Conservation (phyloP, 306 rosid genomes). For the Inga oerstediana region DNA sequence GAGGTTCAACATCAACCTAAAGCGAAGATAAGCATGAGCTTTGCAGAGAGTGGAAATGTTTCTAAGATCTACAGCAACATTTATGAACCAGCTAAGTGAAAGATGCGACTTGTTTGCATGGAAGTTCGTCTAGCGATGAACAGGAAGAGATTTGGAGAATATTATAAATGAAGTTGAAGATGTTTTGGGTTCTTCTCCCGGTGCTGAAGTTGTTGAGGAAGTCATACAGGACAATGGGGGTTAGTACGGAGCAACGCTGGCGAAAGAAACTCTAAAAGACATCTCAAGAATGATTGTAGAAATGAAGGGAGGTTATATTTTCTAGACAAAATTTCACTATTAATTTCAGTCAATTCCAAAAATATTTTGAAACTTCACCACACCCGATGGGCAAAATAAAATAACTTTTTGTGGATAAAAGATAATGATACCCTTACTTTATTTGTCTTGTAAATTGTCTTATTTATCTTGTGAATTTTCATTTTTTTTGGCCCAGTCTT, state of each 20-base stretch:
- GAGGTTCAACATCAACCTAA: slow-evolving; percentile 59
- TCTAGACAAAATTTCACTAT: too few relatives aligned
- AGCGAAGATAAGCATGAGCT: slow-evolving; percentile 75
- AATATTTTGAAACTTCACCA: too few relatives aligned
- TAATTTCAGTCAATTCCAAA: too few relatives aligned
- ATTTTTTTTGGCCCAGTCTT: too few relatives aligned
- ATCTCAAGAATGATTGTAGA: slow-evolving; percentile 30
- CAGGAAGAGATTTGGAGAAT: slow-evolving; percentile 51
- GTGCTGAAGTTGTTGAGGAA: slow-evolving; percentile 57
- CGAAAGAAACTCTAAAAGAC: slow-evolving; percentile 44
- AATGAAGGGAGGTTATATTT: slow-evolving; percentile 40
- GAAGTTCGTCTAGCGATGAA: slow-evolving; percentile 68
- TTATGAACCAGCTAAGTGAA: slow-evolving; percentile 37
- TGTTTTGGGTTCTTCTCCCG: slow-evolving; percentile 50
- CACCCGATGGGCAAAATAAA: too few relatives aligned
- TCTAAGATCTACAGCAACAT: slow-evolving; percentile 47
- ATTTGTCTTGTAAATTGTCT: too few relatives aligned
- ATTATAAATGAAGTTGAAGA: slow-evolving; percentile 50
- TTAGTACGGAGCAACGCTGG: slow-evolving; percentile 50
- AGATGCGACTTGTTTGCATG: slow-evolving; percentile 50
- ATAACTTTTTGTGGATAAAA: too few relatives aligned
- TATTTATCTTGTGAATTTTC: too few relatives aligned
- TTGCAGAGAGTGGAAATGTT: slow-evolving; percentile 64
- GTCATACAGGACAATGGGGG: slow-evolving; percentile 32
- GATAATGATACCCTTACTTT: too few relatives aligned